These are phyloP conservation scores for Sporothrix luriei DNA, from an alignment of 2,329 filamentous ascomycete genomes.

Conservation along the genomic window DNA sequence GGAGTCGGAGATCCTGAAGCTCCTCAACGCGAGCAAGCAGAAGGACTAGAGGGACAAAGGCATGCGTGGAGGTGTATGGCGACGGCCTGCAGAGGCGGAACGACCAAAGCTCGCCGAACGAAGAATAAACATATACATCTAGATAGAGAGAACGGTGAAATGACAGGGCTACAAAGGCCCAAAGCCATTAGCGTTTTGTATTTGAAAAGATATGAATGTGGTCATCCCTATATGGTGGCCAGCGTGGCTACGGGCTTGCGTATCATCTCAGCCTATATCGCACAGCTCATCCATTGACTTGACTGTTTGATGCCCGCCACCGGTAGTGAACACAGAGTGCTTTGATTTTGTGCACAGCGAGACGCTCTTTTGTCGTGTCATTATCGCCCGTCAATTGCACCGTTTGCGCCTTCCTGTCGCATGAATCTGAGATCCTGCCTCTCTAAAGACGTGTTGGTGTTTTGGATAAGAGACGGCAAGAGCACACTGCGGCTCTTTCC, in stretches of 20 bases:
- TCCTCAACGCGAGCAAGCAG: constrained; percentile 56
- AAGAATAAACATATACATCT: not conserved
- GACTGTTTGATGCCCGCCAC: not conserved
- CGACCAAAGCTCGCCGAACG: not conserved
- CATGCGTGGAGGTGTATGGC: too few species aligned
- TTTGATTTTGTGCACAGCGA: not conserved
- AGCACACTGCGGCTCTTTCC: not conserved
- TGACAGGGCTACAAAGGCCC: too few species aligned
- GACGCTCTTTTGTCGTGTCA: not conserved
- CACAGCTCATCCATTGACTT: constrained; percentile 3
- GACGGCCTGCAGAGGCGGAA: not conserved
- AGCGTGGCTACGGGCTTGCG: not conserved
- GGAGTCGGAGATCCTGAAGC: constrained; percentile 85
- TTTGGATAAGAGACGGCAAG: not conserved
- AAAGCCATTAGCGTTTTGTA: too few species aligned
- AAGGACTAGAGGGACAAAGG: not conserved
- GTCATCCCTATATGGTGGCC: not conserved
- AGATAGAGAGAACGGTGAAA: too few species aligned
- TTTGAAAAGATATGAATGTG: too few species aligned
- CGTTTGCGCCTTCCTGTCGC: not conserved
- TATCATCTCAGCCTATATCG: too few species aligned
- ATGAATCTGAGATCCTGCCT: not conserved
- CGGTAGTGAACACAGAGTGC: too few species aligned
- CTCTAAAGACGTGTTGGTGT: not conserved
- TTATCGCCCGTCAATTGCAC: not conserved